Percentiles rank a stretch among this genome's conserved stretches.
These are phyloP conservation scores for Albugo laibachii DNA, from an alignment of 352 stramenopile genomes.

Conservation along the genomic window DNA sequence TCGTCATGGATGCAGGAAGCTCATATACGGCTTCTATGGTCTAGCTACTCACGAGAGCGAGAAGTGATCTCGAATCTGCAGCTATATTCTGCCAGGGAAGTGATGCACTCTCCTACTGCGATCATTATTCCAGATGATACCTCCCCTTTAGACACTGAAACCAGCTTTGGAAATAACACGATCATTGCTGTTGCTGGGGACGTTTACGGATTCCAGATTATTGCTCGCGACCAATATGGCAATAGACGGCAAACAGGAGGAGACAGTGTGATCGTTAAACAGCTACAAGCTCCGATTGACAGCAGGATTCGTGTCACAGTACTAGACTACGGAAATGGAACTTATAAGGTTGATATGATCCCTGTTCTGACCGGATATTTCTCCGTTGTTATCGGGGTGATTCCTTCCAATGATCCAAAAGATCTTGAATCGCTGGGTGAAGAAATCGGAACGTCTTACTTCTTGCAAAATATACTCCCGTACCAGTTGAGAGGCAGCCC, in stretches of 20 bases:
- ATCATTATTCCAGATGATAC: slow-evolving; percentile 25
- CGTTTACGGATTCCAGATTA: slow-evolving; percentile 14
- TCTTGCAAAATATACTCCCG: slow-evolving; percentile 12
- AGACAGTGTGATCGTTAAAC: slow-evolving; percentile 16
- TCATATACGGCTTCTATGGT: slow-evolving; percentile 23
- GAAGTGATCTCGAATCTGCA: slow-evolving; percentile 19
- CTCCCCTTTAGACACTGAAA: slow-evolving; percentile 11
- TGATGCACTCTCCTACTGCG: slow-evolving; percentile 31
- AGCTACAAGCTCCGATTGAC: slow-evolving; percentile 12
- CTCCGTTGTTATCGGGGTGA: slow-evolving; percentile 19
- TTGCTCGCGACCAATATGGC: slow-evolving; percentile 17
- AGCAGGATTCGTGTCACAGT: slow-evolving; percentile 8
- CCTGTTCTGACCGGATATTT: slow-evolving; percentile 18
- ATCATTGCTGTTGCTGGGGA: slow-evolving; percentile 7
- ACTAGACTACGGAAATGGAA: slow-evolving; percentile 16
- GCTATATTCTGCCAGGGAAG: slow-evolving; percentile 29
- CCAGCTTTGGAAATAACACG: neutral
- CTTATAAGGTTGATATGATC: slow-evolving; percentile 18
- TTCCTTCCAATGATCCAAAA: slow-evolving; percentile 6
- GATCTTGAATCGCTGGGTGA: slow-evolving; percentile 6
- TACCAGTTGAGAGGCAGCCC: slow-evolving; percentile 22
- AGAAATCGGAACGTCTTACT: slow-evolving; percentile 2
- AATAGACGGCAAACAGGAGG: slow-evolving; percentile 18
- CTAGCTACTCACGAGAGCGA: slow-evolving; percentile 22
- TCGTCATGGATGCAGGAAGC: slow-evolving; percentile 11